Evolutionary conservation across 768 basidiomycete genomes (phyloP).

Genomic region (Leucosporidium creatinivorum): DNA sequence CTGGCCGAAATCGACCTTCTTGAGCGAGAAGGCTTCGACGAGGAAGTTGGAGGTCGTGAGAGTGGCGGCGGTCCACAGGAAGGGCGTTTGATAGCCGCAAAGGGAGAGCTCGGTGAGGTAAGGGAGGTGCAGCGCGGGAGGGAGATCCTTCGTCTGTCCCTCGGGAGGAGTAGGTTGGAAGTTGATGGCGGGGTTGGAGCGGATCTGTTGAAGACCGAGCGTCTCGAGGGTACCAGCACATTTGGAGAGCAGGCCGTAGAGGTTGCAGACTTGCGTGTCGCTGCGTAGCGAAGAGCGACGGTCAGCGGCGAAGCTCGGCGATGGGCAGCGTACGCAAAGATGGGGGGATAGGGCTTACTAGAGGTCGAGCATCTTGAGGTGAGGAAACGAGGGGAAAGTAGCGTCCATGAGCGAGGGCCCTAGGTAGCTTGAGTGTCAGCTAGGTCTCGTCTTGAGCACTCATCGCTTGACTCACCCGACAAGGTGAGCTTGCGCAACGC

Average conservation of each 20-base stretch:
- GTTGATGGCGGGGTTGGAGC: neutral
- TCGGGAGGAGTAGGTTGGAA: neutral
- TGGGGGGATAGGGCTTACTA: neutral
- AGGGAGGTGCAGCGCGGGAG: conserved; percentile 4
- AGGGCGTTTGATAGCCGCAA: conserved; percentile 2
- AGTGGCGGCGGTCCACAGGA: conserved; percentile 9
- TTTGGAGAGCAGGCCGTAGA: conserved; percentile 15
- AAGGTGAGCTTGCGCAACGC: neutral
- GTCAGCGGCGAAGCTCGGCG: too few relatives aligned
- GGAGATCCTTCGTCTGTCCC: conserved; percentile 6
- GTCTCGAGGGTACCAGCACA: neutral
- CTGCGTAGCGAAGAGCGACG: neutral
- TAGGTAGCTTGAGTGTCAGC: neutral
- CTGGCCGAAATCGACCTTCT: neutral
- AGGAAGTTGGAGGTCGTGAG: conserved; percentile 2
- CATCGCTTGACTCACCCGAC: neutral
- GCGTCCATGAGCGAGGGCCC: conserved; percentile 6
- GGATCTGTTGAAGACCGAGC: conserved; percentile 1
- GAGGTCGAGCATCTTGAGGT: conserved; percentile 2
- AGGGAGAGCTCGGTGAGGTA: neutral
- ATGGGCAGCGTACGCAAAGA: too few relatives aligned
- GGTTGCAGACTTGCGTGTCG: conserved; percentile 7
- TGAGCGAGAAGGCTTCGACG: conserved; percentile 1
- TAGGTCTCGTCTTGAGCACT: neutral
- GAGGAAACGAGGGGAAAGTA: neutral